phyloP scores from a whole-genome alignment of 108 stramenopile species.

The Pseudonitzschia pungens region DNA sequence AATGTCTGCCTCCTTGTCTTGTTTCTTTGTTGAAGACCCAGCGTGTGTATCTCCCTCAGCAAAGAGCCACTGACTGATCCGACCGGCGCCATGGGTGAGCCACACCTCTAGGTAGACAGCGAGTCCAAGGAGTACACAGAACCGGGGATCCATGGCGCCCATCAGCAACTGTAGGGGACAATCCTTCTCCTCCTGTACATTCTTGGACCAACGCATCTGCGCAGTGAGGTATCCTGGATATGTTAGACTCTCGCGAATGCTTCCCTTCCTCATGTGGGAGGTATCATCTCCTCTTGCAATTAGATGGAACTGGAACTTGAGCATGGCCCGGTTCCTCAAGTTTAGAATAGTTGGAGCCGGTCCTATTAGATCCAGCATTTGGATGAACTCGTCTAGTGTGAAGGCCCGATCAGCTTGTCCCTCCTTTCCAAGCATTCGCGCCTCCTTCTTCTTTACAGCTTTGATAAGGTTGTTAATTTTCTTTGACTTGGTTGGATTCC shows the following conservation, averaged over 20 bases:
- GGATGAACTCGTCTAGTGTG: neutral
- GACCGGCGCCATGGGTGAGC: too few species aligned
- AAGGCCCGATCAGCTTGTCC: neutral
- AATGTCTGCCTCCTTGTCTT: neutral
- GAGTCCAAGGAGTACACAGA: too few species aligned
- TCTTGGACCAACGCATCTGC: neutral
- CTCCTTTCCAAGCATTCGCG: neutral
- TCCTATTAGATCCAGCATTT: neutral
- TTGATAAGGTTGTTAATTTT: neutral
- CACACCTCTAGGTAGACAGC: too few species aligned
- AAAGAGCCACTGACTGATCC: neutral
- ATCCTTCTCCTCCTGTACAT: neutral
- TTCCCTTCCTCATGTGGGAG: neutral
- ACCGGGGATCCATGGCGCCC: neutral
- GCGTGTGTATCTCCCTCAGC: neutral
- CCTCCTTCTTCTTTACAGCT: neutral
- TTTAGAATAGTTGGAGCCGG: neutral
- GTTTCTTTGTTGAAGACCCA: neutral
- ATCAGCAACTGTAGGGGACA: neutral
- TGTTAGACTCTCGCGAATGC: neutral
- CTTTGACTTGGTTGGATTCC: neutral
- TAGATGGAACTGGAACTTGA: neutral
- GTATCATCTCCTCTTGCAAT: neutral
- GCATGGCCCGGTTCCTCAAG: neutral
- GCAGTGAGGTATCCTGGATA: neutral